Percentiles rank a stretch among this genome's conserved stretches.
Evolutionary conservation across 2,329 filamentous ascomycete genomes (phyloP).

Genomic region (Aschersonia sp.): DNA sequence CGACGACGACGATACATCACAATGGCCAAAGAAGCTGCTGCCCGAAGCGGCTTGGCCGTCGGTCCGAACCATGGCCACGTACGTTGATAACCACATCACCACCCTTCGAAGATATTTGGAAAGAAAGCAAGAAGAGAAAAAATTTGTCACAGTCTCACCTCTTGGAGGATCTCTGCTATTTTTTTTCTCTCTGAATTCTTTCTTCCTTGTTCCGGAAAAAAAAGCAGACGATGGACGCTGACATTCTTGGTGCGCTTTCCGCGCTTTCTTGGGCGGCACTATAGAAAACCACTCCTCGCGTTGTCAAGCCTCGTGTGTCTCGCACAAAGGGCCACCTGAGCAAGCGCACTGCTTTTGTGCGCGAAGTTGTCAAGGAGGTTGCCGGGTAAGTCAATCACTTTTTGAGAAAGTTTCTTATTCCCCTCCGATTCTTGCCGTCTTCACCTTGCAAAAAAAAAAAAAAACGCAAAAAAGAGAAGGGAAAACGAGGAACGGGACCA

Average conservation of each 20-base stretch:
- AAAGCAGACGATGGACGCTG: slow-evolving; percentile 49
- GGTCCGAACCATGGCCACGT: slow-evolving; percentile 52
- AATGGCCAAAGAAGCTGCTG: slow-evolving; percentile 47
- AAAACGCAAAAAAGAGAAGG: too few species aligned
- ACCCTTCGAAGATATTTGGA: background rate
- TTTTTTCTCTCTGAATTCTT: slow-evolving; percentile 9
- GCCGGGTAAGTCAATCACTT: slow-evolving; percentile 53
- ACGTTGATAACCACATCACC: slow-evolving; percentile 19
- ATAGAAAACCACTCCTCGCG: slow-evolving; percentile 71
- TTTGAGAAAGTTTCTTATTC: too few species aligned
- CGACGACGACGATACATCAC: slow-evolving; percentile 13
- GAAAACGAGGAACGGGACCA: too few species aligned
- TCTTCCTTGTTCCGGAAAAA: slow-evolving; percentile 6
- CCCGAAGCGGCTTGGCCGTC: slow-evolving; percentile 43
- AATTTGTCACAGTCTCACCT: slow-evolving; percentile 44
- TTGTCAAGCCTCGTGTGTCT: slow-evolving; percentile 64
- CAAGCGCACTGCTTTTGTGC: slow-evolving; percentile 93
- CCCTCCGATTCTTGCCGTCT: too few species aligned
- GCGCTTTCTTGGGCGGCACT: slow-evolving; percentile 10
- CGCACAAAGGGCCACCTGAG: slow-evolving; percentile 89
- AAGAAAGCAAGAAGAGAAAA: too few species aligned
- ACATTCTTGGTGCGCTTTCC: slow-evolving; percentile 22
- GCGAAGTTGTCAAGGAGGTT: slow-evolving; percentile 97
- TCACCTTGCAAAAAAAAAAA: background rate
- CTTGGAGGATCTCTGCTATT: slow-evolving; percentile 56